Base-by-base conservation (phyloP, 768 basidiomycete species). In the Trametes elegans region DNA sequence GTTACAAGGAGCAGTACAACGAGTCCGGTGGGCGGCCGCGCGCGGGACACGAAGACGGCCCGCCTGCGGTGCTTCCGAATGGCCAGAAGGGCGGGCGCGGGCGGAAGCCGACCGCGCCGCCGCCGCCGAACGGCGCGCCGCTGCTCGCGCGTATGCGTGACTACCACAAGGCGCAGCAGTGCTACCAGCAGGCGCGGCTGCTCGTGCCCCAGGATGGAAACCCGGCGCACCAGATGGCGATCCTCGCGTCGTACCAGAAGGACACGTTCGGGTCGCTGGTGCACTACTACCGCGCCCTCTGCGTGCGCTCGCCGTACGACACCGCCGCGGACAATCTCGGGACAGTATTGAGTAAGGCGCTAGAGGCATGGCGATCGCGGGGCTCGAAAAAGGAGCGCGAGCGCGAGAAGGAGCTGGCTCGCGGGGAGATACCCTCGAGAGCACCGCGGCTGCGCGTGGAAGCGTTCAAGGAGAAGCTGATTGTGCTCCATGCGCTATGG, bases 141-240 rank as follows among this genome's bases (percentile, higher is more conserved):
- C 42, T 49, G 9, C 56, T 64, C 35, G 76, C 82, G 23, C 81
- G 84, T 27, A 77, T 81, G 27, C 76, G 85, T 59, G 87, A 86
- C 60, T 93, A 87, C 66, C 78, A 83, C 40, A 85, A 80, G 64
- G 90, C 92, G 1, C 81, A 82, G 16, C 80, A 82, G 45, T 91
- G 85, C 67, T 99, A 98, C 69, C 85, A 90, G 43, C 88, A 91
- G 58, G 95, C 97, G 2, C 79, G 88, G 35, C 66, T 85, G 27
- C 77, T 99, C 8, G 74, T 90, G 6, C 96, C 97, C 0, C 78
- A 87, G 51, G 91, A 96, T 60, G 97, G 96, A 61, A 95, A 98
- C 65, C 83, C 97, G 0, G 96, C 89, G 18, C 96, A 98, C 68
- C 97, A 98, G 70, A 83, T 98, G 18, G 97, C 96, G 4, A 95